Percentiles rank a stretch among this genome's conserved stretches.
Conservation (phyloP, 2,329 filamentous ascomycete species). For the Sporothrix pseudoabietina region DNA sequence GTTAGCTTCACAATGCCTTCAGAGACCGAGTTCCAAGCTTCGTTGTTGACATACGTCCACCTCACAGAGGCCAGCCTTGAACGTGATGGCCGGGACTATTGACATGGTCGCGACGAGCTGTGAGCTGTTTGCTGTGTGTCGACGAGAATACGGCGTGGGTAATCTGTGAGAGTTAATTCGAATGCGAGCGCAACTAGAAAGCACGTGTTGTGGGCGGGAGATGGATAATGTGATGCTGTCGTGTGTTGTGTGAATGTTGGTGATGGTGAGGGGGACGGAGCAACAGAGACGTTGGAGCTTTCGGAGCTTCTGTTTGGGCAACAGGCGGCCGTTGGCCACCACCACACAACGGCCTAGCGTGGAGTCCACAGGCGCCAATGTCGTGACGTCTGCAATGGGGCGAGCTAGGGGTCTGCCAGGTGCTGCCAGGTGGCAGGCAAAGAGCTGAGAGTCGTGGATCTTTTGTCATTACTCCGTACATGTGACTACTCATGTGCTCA, state of each 20-base stretch:
- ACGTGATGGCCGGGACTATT: slow-evolving; percentile 83
- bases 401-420: slow-evolving; percentile 10
- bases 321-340: neutral
- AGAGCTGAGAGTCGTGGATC: neutral
- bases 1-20: slow-evolving; percentile 26
- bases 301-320: slow-evolving; percentile 28
- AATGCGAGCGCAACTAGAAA: neutral
- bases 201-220: neutral
- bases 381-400: slow-evolving; percentile 32
- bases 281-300: slow-evolving; percentile 20
- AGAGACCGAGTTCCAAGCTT: neutral
- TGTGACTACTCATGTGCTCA: neutral
- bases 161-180: neutral
- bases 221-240: slow-evolving; percentile 5
- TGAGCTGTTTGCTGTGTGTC: neutral
- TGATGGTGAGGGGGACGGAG: slow-evolving; percentile 22
- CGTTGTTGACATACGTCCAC: slow-evolving; percentile 65
- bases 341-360: neutral
- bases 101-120: slow-evolving; percentile 61
- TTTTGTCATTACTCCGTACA: neutral
- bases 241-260: slow-evolving; percentile 11
- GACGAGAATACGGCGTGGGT: neutral
- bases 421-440: slow-evolving; percentile 5
- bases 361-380: slow-evolving; percentile 32
- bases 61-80: slow-evolving; percentile 92